Evolutionary conservation across 495 filamentous ascomycete genomes (phyloP), one percentile per base, ranked within the genome.

Genomic region (Lasiosphaeria hispida): DNA sequence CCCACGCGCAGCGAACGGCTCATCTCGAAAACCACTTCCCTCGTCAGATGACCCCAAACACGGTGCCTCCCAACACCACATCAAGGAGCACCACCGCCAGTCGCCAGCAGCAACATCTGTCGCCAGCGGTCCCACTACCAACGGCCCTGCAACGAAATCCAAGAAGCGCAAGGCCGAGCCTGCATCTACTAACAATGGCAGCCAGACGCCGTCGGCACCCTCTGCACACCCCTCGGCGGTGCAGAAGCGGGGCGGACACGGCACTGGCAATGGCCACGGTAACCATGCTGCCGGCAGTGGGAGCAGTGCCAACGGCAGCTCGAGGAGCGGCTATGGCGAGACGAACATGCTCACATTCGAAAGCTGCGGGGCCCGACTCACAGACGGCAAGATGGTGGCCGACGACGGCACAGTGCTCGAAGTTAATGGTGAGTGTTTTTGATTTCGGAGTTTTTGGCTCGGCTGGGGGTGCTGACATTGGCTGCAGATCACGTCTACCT

Each of bases 291-390:
- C 34, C 58, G 23, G 59, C 55, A 13, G 43, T n/a, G 48, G 52
- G 23, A 52, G 53, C 62, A 15, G 37, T 34, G 41, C 23, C 23
- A 30, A 30, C 23, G 5, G 23, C 23, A 30, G 23, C 23, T 30
- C 23, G 23, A 30, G 23, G 23, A 30, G 53, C 55, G 76, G 75
- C 35, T 78, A 76, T 48, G 69, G 70, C 44, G 77, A 80, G 63
- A 79, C 91, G 8, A 96, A 94, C 70, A 89, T 99, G 85, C 80
- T 96, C 67, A 89, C 80, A 45, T 99, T 97, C 72, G 87, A 91
- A 48, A 82, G 78, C 50, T 82, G 79, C 49, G 82, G 81, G 48
- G 85, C 85, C 19, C 77, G 78, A 55, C 79, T 95, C 37, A 86
- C 87, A 58, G 80, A 95, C 66, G 90, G 88, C 10, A 87, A 87